Conservation (phyloP, 2,329 filamentous ascomycete genomes). For the Hymenoscyphus fraxineus region DNA sequence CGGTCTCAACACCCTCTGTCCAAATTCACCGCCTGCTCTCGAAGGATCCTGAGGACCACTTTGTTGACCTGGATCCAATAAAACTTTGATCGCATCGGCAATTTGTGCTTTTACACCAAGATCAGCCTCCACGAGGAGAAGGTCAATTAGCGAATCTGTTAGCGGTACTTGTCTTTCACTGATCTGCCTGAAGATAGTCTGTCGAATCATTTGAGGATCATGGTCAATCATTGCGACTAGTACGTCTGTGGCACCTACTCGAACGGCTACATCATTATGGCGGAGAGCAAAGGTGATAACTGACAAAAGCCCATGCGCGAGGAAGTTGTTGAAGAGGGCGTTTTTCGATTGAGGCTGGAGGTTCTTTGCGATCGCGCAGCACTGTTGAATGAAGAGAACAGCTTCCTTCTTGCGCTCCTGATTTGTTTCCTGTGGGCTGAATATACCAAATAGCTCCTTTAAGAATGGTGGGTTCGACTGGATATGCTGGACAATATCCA, state of each 20-base stretch:
- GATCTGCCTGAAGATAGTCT: slow-evolving; percentile 88
- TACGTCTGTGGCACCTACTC: slow-evolving; percentile 91
- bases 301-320: slow-evolving; percentile 77
- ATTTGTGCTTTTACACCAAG: slow-evolving; percentile 93
- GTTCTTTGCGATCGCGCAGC: slow-evolving; percentile 90
- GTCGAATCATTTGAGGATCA: slow-evolving; percentile 88
- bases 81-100: slow-evolving; percentile 89
- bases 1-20: slow-evolving; percentile 54
- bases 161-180: slow-evolving; percentile 80
- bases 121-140: slow-evolving; percentile 86
- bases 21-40: slow-evolving; percentile 65
- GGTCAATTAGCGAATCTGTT: slow-evolving; percentile 88
- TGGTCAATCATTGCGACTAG: slow-evolving; percentile 93
- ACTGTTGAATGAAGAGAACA: slow-evolving; percentile 94
- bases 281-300: slow-evolving; percentile 91
- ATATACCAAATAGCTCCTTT: slow-evolving; percentile 83
- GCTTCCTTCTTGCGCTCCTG: slow-evolving; percentile 83
- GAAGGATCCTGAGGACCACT: slow-evolving; percentile 57
- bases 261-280: slow-evolving; percentile 76
- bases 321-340: slow-evolving; percentile 84
- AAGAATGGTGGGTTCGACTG: slow-evolving; percentile 76
- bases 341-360: slow-evolving; percentile 79
- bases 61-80: slow-evolving; percentile 70
- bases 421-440: slow-evolving; percentile 61
- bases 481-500: slow-evolving; percentile 95